Percentiles rank a stretch among this genome's conserved stretches.
phyloP scores from a whole-genome alignment of 257 asterid species.

The Solanum virginianum region DNA sequence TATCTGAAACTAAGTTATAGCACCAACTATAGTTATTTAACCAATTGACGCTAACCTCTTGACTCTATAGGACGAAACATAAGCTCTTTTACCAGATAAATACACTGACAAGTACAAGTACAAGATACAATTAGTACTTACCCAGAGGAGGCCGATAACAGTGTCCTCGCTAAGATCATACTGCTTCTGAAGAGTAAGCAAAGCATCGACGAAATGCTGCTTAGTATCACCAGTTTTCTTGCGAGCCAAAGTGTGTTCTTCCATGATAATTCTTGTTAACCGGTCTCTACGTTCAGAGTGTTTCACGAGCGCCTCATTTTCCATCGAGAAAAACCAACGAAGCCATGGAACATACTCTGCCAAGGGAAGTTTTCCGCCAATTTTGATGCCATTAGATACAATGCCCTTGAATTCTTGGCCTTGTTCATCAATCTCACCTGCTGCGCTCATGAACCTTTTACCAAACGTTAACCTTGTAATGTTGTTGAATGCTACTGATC shows the following conservation, averaged over 20 bases:
- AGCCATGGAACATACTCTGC: constrained; percentile 58
- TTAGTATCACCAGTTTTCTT: constrained; percentile 52
- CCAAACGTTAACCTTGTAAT: constrained; percentile 78
- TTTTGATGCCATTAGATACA: constrained; percentile 35
- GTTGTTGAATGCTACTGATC: constrained; percentile 74
- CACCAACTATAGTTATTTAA: neutral
- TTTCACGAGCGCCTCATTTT: constrained; percentile 30
- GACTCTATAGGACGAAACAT: neutral
- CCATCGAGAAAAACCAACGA: constrained; percentile 44
- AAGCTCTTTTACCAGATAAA: neutral
- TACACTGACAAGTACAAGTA: neutral
- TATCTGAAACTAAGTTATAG: neutral
- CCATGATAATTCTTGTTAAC: constrained; percentile 65
- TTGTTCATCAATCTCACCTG: constrained; percentile 49
- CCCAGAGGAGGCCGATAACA: constrained; percentile 80
- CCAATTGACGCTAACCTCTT: neutral
- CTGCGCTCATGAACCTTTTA: constrained; percentile 53
- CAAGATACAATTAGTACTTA: neutral
- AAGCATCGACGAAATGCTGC: constrained; percentile 72
- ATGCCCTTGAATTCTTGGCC: constrained; percentile 72
- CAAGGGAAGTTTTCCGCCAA: constrained; percentile 45
- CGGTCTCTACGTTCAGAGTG: constrained; percentile 36
- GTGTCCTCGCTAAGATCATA: constrained; percentile 69
- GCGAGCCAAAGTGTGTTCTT: constrained; percentile 67
- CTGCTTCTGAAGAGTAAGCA: constrained; percentile 67